A percentile compares a stretch with the other conserved stretches of the same genome.
These are phyloP conservation scores for Verticillium zaregamsianum DNA, from an alignment of 2,329 filamentous ascomycete species.

Conservation along the genomic window DNA sequence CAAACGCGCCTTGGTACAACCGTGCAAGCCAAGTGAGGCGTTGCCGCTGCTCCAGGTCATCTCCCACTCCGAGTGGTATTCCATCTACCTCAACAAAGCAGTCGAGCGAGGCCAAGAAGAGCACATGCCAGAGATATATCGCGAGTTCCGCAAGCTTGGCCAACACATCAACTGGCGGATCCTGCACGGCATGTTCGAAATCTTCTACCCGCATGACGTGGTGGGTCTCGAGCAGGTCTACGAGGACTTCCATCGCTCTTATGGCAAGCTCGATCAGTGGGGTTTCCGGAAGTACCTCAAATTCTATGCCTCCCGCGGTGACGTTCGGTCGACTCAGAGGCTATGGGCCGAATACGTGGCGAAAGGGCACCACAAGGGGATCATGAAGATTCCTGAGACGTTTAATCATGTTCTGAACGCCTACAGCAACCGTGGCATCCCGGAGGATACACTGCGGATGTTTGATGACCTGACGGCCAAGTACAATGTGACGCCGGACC, in stretches of 20 bases:
- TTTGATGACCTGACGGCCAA: slow-evolving; percentile 58
- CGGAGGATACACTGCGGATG: slow-evolving; percentile 51
- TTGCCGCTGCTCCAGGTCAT: slow-evolving; percentile 34
- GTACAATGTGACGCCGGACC: slow-evolving; percentile 53
- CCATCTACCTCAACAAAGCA: slow-evolving; percentile 34
- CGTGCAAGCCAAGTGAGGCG: slow-evolving; percentile 28
- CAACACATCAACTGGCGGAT: slow-evolving; percentile 30
- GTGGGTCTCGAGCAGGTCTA: slow-evolving; percentile 41
- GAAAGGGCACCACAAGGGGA: slow-evolving; percentile 24
- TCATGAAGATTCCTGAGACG: slow-evolving; percentile 27
- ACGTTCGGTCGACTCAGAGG: slow-evolving; percentile 38
- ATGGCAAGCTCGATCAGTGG: slow-evolving; percentile 34
- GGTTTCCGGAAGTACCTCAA: slow-evolving; percentile 45
- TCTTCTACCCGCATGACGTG: slow-evolving; percentile 32
- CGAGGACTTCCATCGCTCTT: slow-evolving; percentile 42
- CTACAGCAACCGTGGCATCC: slow-evolving; percentile 65
- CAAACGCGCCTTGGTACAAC: slow-evolving; percentile 23
- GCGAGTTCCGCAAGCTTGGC: slow-evolving; percentile 38
- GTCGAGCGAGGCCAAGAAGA: slow-evolving; percentile 20
- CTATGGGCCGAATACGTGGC: slow-evolving; percentile 40
- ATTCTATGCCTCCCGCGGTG: slow-evolving; percentile 43
- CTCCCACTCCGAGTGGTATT: slow-evolving; percentile 34
- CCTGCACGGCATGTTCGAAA: slow-evolving; percentile 40
- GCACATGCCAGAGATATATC: slow-evolving; percentile 38
- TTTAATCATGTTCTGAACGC: slow-evolving; percentile 64